These are phyloP conservation scores for Melanomma pulvis-pyrius DNA, from an alignment of 495 filamentous ascomycete species.

Conservation along the genomic window DNA sequence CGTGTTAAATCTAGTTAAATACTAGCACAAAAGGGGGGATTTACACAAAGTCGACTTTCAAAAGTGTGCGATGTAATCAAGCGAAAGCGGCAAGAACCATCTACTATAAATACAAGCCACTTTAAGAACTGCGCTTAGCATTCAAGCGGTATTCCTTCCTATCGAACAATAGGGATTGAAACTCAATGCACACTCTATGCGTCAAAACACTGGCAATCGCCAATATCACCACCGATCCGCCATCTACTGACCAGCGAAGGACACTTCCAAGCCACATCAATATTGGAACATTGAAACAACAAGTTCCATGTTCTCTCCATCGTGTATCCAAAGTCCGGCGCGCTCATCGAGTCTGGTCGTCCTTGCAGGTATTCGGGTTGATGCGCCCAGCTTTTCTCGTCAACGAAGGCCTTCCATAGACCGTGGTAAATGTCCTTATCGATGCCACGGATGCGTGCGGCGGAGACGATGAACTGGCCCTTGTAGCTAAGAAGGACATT, in stretches of 20 bases:
- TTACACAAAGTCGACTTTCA: no score
- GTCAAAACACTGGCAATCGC: slow-evolving; percentile 51
- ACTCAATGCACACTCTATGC: no score
- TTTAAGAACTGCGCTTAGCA: no score
- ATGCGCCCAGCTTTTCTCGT: slow-evolving; percentile 44
- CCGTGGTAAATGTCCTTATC: slow-evolving; percentile 42
- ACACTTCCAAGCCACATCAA: slow-evolving; percentile 45
- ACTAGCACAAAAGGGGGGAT: no score
- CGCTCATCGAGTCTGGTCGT: slow-evolving; percentile 42
- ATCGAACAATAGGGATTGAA: no score
- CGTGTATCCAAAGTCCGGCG: slow-evolving; percentile 49
- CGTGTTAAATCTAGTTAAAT: no score
- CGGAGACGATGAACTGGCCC: slow-evolving; percentile 52
- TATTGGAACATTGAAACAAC: slow-evolving; percentile 48
- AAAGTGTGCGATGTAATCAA: no score
- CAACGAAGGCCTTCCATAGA: slow-evolving; percentile 41
- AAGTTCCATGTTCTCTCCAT: slow-evolving; percentile 51
- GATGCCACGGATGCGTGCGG: slow-evolving; percentile 46
- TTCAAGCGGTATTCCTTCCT: no score
- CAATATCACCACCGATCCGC: slow-evolving; percentile 36
- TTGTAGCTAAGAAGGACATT: slow-evolving; percentile 49
- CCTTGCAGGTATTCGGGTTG: slow-evolving; percentile 31
- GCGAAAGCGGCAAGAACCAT: no score
- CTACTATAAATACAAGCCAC: no score
- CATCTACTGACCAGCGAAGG: slow-evolving; percentile 45